These are phyloP conservation scores for Saccharomycopsis phalli DNA, from an alignment of 1,139 yeast species.

Conservation along the genomic window DNA sequence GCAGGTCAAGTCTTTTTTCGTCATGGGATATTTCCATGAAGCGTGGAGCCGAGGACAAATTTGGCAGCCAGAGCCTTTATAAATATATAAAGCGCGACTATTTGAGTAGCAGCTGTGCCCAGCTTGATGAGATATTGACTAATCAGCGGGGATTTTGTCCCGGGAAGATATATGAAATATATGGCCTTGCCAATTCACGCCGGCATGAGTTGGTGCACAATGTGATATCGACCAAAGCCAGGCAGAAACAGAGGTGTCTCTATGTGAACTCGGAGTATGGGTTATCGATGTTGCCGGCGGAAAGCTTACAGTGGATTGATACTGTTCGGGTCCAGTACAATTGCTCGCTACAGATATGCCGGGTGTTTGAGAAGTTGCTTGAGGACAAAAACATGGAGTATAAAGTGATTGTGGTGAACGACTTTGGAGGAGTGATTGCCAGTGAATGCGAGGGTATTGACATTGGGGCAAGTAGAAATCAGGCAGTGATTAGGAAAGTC, in stretches of 20 bases:
- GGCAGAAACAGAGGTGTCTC: constrained; percentile 3
- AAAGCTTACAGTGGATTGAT: background rate
- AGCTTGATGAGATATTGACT: background rate
- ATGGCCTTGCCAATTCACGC: constrained; percentile 11
- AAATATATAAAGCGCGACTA: too few species aligned
- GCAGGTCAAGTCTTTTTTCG: too few species aligned
- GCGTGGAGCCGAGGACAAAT: too few species aligned
- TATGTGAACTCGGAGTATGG: constrained; percentile 13
- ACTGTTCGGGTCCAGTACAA: background rate
- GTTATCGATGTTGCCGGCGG: background rate
- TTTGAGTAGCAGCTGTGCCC: background rate
- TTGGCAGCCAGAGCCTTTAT: too few species aligned
- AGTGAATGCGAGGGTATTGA: constrained; percentile 13
- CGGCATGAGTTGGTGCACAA: constrained; percentile 2
- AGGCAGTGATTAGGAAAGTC: constrained; percentile 3
- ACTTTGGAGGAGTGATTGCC: constrained; percentile 11
- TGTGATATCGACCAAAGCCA: constrained; percentile 3
- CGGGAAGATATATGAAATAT: constrained; percentile 18
- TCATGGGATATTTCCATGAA: too few species aligned
- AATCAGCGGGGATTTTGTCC: constrained; percentile 12
- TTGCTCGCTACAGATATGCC: background rate
- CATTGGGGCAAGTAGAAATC: constrained; percentile 3
- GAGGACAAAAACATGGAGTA: constrained; percentile 1
- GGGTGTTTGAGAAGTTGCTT: constrained; percentile 6
- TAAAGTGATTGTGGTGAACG: constrained; percentile 15